Conservation (phyloP, 306 rosid species). For the Cucurbita moschata region DNA sequence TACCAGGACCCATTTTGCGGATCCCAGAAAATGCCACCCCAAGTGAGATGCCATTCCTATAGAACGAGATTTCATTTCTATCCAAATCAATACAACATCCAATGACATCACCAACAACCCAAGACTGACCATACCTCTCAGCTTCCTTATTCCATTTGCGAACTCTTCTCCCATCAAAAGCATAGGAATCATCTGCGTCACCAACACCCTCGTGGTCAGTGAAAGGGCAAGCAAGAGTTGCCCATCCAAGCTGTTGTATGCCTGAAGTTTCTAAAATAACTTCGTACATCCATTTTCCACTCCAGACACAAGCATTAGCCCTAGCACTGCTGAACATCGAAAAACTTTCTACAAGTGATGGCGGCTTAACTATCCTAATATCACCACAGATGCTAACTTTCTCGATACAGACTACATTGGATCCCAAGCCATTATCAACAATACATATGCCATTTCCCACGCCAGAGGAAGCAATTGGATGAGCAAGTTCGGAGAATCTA, state of each 20-base stretch:
- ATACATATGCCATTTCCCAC: slow-evolving; percentile 38
- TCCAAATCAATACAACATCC: slow-evolving; percentile 98
- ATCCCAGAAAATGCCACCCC: slow-evolving; percentile 83
- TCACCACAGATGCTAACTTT: slow-evolving; percentile 68
- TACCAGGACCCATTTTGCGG: slow-evolving; percentile 64
- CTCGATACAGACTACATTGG: slow-evolving; percentile 41
- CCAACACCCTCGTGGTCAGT: slow-evolving; percentile 90
- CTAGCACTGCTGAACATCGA: slow-evolving; percentile 89
- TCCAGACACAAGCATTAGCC: slow-evolving; percentile 74
- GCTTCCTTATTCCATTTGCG: slow-evolving; percentile 85
- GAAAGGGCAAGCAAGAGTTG: slow-evolving; percentile 79
- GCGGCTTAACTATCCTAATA: slow-evolving; percentile 42
- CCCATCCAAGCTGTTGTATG: slow-evolving; percentile 96
- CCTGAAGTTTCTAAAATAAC: slow-evolving; percentile 86
- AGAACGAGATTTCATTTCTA: slow-evolving; percentile 61
- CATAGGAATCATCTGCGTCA: slow-evolving; percentile 86
- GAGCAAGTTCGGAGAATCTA: slow-evolving; percentile 29
- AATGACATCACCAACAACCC: slow-evolving; percentile 94
- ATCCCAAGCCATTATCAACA: slow-evolving; percentile 20
- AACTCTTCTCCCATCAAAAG: slow-evolving; percentile 93
- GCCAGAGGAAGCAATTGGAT: slow-evolving; percentile 9
- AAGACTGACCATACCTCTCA: slow-evolving; percentile 73
- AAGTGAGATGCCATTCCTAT: slow-evolving; percentile 73
- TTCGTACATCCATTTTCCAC: slow-evolving; percentile 99
- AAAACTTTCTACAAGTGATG: slow-evolving; percentile 67